A percentile compares a stretch with the other conserved stretches of the same genome.
Evolutionary conservation across 2,329 filamentous ascomycete species (phyloP).

Genomic region (Gaeumannomyces sp.): DNA sequence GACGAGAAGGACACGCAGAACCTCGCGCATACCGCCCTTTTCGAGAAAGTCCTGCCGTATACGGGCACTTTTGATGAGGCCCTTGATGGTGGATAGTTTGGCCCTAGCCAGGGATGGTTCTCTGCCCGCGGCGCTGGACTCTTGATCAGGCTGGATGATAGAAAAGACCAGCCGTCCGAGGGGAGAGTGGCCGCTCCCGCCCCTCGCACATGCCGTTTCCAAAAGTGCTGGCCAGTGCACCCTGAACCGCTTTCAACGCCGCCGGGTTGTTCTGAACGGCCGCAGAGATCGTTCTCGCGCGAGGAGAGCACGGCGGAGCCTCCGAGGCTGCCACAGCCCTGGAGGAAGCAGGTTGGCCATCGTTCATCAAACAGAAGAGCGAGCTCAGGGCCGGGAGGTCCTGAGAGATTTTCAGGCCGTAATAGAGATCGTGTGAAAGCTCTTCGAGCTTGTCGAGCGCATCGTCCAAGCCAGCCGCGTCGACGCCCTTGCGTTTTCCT

Average conservation of each 20-base stretch:
- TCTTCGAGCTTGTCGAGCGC: slow-evolving; percentile 56
- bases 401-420: slow-evolving; percentile 56
- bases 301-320: slow-evolving; percentile 34
- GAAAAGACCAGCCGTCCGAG: slow-evolving; percentile 36
- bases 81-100: slow-evolving; percentile 46
- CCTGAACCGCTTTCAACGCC: slow-evolving; percentile 46
- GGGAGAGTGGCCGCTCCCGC: not conserved
- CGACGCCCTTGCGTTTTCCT: slow-evolving; percentile 29
- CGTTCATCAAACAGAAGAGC: slow-evolving; percentile 51
- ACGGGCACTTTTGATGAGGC: slow-evolving; percentile 46
- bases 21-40: slow-evolving; percentile 44
- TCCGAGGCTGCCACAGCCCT: slow-evolving; percentile 16
- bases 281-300: slow-evolving; percentile 53
- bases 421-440: slow-evolving; percentile 63
- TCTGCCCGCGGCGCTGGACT: not conserved
- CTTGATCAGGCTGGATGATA: slow-evolving; percentile 24
- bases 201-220: slow-evolving; percentile 28
- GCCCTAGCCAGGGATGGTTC: slow-evolving; percentile 26
- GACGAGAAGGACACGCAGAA: slow-evolving; percentile 44
- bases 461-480: slow-evolving; percentile 33
- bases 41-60: slow-evolving; percentile 52
- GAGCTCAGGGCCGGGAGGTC: slow-evolving; percentile 45
- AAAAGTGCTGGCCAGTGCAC: slow-evolving; percentile 39
- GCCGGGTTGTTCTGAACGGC: slow-evolving; percentile 60
- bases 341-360: not conserved